Conservation (phyloP, 192 early-diverging fungal genomes). For the Coemansia sp. region DNA sequence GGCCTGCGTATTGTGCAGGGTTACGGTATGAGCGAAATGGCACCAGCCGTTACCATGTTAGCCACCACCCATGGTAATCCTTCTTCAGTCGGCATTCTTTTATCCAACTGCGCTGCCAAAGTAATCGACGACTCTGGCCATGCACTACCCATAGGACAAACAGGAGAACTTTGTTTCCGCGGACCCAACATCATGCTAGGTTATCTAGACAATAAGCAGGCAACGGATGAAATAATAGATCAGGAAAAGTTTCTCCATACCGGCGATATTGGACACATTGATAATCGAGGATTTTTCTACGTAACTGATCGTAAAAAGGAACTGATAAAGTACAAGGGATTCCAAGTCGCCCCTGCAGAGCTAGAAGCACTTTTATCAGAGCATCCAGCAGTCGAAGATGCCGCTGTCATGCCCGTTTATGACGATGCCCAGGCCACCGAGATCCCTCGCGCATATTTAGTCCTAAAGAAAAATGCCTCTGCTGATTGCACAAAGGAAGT, state of each 20-base stretch:
- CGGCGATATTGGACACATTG: constrained; percentile 72
- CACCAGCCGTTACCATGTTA: constrained; percentile 47
- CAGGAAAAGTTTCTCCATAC: constrained; percentile 77
- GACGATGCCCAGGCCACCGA: constrained; percentile 65
- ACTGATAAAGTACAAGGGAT: constrained; percentile 85
- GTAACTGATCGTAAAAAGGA: constrained; percentile 81
- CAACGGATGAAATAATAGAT: constrained; percentile 70
- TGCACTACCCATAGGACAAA: constrained; percentile 52
- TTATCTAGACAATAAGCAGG: constrained; percentile 76
- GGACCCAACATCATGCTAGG: constrained; percentile 86
- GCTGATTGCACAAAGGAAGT: constrained; percentile 47
- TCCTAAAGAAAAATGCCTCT: constrained; percentile 42
- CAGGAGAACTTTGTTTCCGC: constrained; percentile 84
- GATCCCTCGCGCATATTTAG: constrained; percentile 75
- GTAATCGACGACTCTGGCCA: constrained; percentile 70
- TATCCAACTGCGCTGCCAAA: constrained; percentile 70
- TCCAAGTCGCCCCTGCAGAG: constrained; percentile 81
- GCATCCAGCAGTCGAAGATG: constrained; percentile 67
- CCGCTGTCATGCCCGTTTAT: constrained; percentile 65
- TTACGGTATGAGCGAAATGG: constrained; percentile 69
- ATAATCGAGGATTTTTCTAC: constrained; percentile 61
- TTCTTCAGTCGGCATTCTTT: constrained; percentile 65
- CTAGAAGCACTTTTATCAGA: constrained; percentile 71
- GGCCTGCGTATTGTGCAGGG: constrained; percentile 52
- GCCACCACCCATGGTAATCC: constrained; percentile 21